Evolutionary conservation across 2,329 filamentous ascomycete species (phyloP), one percentile per base, ranked within the genome.

Genomic region (Arachnomyces sp.): DNA sequence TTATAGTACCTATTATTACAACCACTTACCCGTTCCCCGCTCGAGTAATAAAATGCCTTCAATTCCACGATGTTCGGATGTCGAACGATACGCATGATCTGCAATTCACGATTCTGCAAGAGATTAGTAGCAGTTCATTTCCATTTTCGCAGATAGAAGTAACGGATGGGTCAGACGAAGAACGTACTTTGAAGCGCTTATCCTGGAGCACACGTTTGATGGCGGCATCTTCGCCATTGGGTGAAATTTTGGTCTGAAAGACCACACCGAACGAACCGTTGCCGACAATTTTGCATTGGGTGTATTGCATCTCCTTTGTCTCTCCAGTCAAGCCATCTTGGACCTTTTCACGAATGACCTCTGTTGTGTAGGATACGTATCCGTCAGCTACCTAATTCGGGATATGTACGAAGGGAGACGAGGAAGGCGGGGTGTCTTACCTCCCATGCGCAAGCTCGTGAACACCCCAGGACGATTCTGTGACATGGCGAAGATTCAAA

Each of bases 31-130:
- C 92, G 82, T 67, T 98, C 92, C 61, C 92, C 92, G 62, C 96
- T 98, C 54, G 90, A 95, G 71, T 96, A 98, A 72, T 95, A 98
- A 71, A 98, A 98, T 39, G 92, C 92, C 73, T 98, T 98, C 50
- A 98, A 75, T 67, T 96, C 89, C 45, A 98, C 92, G 57, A 98
- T 96, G 69, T 98, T 98, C 42, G 92, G 92, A 66, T 98, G 92
- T 61, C 90, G 82, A 58, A 98, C 92, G 61, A 98, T 98, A 61
- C 92, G 85, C 92, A 98, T 98, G 63, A 98, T 98, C 67, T 98
- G 92, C 54, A 98, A 77, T 66, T 98, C 92, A 68, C 92, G 88
- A 64, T 98, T 98, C 92, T 98, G 62, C 35, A 33, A 39, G 31
- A 28, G 39, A 38, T 25, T 13, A 45, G 70, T 44, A 71, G 62